Evolutionary conservation across 192 early-diverging fungal genomes (phyloP).

Genomic region (Coemansia sp.): DNA sequence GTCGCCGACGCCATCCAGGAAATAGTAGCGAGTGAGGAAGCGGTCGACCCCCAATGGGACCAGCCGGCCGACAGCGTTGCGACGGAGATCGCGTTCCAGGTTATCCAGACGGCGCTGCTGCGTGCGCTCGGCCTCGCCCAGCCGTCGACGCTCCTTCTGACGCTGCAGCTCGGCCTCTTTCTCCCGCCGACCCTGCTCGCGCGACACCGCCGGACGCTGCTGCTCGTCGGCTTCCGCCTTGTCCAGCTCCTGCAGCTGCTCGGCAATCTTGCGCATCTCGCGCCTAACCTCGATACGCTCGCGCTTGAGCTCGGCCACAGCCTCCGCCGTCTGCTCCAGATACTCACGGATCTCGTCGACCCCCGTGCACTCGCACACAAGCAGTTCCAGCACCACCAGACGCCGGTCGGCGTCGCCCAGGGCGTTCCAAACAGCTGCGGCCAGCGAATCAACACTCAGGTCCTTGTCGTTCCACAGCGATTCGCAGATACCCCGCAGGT

Average conservation of each 20-base stretch:
- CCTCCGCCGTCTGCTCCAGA: conserved; percentile 71
- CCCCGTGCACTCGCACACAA: conserved; percentile 58
- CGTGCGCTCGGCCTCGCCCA: conserved; percentile 47
- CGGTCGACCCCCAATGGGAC: conserved; percentile 78
- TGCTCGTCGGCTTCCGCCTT: conserved; percentile 13
- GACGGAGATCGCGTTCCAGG: conserved; percentile 68
- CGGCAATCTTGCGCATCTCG: conserved; percentile 59
- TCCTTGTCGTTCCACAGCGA: conserved; percentile 14
- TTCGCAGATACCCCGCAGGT: conserved; percentile 39
- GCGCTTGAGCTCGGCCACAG: conserved; percentile 66
- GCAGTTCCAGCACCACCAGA: conserved; percentile 63
- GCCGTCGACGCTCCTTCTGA: conserved; percentile 44
- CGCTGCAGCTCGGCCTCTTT: conserved; percentile 43
- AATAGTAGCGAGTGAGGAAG: conserved; percentile 86
- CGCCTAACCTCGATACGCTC: conserved; percentile 69
- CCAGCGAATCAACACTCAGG: conserved; percentile 17
- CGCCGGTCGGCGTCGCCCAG: conserved; percentile 54
- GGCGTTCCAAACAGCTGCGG: conserved; percentile 13
- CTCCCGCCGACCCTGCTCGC: conserved; percentile 29
- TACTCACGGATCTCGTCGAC: conserved; percentile 61
- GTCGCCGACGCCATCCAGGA: conserved; percentile 77
- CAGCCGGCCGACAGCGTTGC: conserved; percentile 64
- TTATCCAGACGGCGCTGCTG: conserved; percentile 48
- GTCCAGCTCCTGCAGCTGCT: conserved; percentile 51
- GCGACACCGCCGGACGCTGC: conserved; percentile 8